Percentiles rank a stretch among this genome's conserved stretches.
phyloP scores from a whole-genome alignment of 2,329 filamentous ascomycete species.

The Aphanocladium album region DNA sequence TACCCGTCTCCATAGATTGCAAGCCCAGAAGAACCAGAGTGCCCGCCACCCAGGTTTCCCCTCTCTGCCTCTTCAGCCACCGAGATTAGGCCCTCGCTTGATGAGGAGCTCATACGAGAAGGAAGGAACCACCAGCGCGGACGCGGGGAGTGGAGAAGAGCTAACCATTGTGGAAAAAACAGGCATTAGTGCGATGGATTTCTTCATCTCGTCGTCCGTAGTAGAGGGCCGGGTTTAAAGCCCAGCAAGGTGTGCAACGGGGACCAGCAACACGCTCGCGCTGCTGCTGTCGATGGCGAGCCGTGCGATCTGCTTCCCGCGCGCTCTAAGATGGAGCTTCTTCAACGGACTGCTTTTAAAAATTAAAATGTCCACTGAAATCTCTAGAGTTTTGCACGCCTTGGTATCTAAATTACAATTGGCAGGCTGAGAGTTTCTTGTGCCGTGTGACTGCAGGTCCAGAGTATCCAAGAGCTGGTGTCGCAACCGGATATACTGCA shows the following conservation, averaged over 20 bases:
- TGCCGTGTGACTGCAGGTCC: not conserved
- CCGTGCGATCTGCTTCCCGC: not conserved
- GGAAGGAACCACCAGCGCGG: not conserved
- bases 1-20: not conserved
- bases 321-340: not conserved
- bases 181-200: not conserved
- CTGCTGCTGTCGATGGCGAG: not conserved
- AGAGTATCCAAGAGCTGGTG: not conserved
- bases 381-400: not conserved
- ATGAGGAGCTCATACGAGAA: constrained; percentile 2
- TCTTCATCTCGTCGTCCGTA: not conserved
- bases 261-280: not conserved
- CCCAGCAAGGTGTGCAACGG: not conserved
- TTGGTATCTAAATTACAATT: not conserved
- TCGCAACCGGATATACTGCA: not conserved
- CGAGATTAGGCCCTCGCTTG: not conserved
- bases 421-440: not conserved
- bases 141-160: not conserved
- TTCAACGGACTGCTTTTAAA: not conserved
- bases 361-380: not conserved
- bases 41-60: not conserved
- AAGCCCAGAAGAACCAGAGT: not conserved
- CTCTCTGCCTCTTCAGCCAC: constrained; percentile 4
- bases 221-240: not conserved
- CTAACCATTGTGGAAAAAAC: not conserved